These are phyloP conservation scores for Quillaja saponaria DNA, from an alignment of 306 rosid genomes.

Conservation along the genomic window DNA sequence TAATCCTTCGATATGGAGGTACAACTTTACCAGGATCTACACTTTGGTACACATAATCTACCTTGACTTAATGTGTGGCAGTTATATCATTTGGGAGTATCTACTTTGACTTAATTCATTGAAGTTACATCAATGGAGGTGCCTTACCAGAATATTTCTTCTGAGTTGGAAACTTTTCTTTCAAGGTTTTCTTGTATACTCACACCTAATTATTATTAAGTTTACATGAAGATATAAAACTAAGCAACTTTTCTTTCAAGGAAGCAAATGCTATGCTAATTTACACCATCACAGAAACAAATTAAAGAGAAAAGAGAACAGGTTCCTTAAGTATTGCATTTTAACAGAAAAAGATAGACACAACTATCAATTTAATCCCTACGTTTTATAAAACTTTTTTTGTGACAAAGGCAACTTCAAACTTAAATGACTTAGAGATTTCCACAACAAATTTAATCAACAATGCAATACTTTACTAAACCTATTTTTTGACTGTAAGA, in stretches of 20 bases:
- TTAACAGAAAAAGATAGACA: no score
- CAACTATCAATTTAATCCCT: no score
- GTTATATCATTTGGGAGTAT: constrained; percentile 64
- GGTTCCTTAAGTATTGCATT: no score
- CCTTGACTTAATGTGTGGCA: constrained; percentile 85
- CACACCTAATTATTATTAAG: constrained; percentile 55
- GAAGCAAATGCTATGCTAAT: neutral
- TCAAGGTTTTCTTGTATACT: constrained; percentile 93
- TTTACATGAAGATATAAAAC: constrained; percentile 13
- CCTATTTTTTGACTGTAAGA: neutral
- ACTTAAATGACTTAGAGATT: neutral
- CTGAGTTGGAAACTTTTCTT: constrained; percentile 84
- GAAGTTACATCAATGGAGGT: constrained; percentile 71
- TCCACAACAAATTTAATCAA: neutral
- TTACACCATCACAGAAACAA: constrained; percentile 5
- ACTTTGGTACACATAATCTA: constrained; percentile 74
- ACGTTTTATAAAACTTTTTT: no score
- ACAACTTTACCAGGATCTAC: constrained; percentile 52
- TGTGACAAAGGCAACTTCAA: neutral
- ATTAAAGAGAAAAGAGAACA: neutral
- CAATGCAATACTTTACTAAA: neutral
- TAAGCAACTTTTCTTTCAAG: neutral
- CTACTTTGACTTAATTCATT: constrained; percentile 82
- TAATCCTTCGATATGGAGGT: constrained; percentile 90
- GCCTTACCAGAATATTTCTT: constrained; percentile 95